phyloP scores from a whole-genome alignment of 306 rosid species.

The Herpetospermum pedunculosum region DNA sequence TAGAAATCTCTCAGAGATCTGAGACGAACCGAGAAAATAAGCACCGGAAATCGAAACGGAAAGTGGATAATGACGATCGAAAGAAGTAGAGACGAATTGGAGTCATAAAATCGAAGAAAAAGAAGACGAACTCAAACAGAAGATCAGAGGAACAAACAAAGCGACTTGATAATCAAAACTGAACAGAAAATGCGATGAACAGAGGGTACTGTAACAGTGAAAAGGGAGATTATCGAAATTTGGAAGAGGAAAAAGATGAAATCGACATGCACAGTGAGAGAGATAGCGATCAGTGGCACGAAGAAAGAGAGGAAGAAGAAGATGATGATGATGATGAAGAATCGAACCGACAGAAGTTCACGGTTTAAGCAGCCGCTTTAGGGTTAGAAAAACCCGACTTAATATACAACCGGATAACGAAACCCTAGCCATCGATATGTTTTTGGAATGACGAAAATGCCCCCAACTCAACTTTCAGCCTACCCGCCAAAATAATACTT shows the following conservation, averaged over 20 bases:
- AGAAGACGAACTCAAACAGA: neutral
- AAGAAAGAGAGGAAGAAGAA: constrained; percentile 4
- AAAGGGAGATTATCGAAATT: neutral
- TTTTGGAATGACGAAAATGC: constrained; percentile 27
- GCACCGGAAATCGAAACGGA: constrained; percentile 5
- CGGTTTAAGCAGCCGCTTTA: constrained; percentile 43
- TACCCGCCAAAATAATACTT: constrained; percentile 38
- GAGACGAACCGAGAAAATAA: neutral
- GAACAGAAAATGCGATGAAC: neutral
- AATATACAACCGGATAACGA: constrained; percentile 34
- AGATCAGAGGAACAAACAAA: neutral
- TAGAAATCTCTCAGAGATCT: constrained; percentile 24
- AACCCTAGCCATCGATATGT: constrained; percentile 53
- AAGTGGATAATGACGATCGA: neutral
- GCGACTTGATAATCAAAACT: neutral
- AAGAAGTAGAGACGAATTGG: neutral
- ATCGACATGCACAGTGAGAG: constrained; percentile 13
- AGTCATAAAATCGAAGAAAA: neutral
- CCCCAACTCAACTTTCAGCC: constrained; percentile 13
- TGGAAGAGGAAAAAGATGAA: neutral
- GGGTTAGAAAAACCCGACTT: constrained; percentile 25
- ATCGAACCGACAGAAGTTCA: constrained; percentile 37
- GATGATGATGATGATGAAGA: constrained; percentile 11
- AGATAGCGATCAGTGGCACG: neutral
- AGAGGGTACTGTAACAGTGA: neutral